Evolutionary conservation across 805 yeast genomes (phyloP).

Genomic region (Debaryomyces tyrocola): DNA sequence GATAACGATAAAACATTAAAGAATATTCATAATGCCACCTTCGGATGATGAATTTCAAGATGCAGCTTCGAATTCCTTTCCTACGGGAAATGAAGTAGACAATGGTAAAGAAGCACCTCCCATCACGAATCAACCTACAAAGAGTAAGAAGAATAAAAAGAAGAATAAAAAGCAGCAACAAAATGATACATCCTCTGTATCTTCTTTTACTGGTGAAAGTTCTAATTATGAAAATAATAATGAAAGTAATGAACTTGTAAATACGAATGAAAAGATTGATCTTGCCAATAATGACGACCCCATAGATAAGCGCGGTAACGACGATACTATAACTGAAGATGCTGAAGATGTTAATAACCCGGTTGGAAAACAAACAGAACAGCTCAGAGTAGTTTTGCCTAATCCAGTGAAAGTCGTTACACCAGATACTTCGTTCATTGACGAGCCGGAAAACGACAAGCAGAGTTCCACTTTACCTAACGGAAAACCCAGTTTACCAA

Average conservation of each 20-base stretch:
- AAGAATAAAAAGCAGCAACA: conserved; percentile 4
- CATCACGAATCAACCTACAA: background rate
- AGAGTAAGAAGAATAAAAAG: conserved; percentile 11
- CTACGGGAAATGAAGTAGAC: background rate
- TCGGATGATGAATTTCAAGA: conserved; percentile 25
- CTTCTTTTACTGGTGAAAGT: background rate
- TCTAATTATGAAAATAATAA: background rate
- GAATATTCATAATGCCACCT: conserved; percentile 1
- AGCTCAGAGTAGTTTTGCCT: background rate
- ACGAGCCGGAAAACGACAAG: background rate
- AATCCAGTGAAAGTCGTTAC: background rate
- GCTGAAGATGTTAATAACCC: background rate
- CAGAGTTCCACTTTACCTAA: background rate
- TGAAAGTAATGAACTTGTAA: background rate
- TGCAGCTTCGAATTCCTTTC: conserved; percentile 8
- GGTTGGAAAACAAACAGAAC: background rate
- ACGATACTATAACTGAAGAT: background rate
- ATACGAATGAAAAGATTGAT: background rate
- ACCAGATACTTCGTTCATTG: background rate
- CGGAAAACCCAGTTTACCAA: conserved; percentile 31
- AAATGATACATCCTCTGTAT: background rate
- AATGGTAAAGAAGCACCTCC: conserved; percentile 2
- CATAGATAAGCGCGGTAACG: background rate
- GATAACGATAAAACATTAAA: background rate
- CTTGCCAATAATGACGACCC: background rate